Evolutionary conservation across 345 rosid genomes (phyloP).

Genomic region (Ceriops zippeliana): DNA sequence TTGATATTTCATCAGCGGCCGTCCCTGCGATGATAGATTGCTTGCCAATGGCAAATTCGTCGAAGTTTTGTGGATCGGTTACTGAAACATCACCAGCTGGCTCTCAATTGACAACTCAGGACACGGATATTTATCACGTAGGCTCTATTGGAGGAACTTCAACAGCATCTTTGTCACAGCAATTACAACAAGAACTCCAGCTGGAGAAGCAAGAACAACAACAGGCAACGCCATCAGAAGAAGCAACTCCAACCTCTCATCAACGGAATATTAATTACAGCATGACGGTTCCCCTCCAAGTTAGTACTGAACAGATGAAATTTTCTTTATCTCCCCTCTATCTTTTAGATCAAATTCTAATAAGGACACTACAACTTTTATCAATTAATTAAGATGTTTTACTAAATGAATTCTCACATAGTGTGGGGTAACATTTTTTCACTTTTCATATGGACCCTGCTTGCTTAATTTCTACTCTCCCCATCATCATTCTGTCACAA

Average conservation of each 20-base stretch:
- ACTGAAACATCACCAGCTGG: constrained; percentile 21
- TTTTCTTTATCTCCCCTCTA: background rate
- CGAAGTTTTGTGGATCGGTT: constrained; percentile 25
- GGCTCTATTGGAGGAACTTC: constrained; percentile 6
- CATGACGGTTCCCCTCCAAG: constrained; percentile 41
- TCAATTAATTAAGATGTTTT: no score
- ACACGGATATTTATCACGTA: constrained; percentile 33
- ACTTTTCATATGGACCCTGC: background rate
- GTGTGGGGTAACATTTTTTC: background rate
- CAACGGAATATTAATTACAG: constrained; percentile 33
- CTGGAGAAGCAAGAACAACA: constrained; percentile 27
- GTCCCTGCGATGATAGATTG: constrained; percentile 32
- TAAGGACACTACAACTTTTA: background rate
- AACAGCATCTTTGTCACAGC: constrained; percentile 39
- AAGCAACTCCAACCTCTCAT: constrained; percentile 11
- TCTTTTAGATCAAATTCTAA: background rate
- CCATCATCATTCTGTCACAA: background rate
- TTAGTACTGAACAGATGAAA: constrained; percentile 47
- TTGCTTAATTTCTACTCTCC: background rate
- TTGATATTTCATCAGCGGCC: constrained; percentile 18
- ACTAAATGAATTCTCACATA: no score
- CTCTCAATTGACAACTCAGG: constrained; percentile 27
- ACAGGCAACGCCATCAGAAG: constrained; percentile 1
- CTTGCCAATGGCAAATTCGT: constrained; percentile 24
- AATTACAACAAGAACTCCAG: constrained; percentile 37